Base-by-base conservation (phyloP, 192 early-diverging fungal genomes). In the Dispira parvispora region DNA sequence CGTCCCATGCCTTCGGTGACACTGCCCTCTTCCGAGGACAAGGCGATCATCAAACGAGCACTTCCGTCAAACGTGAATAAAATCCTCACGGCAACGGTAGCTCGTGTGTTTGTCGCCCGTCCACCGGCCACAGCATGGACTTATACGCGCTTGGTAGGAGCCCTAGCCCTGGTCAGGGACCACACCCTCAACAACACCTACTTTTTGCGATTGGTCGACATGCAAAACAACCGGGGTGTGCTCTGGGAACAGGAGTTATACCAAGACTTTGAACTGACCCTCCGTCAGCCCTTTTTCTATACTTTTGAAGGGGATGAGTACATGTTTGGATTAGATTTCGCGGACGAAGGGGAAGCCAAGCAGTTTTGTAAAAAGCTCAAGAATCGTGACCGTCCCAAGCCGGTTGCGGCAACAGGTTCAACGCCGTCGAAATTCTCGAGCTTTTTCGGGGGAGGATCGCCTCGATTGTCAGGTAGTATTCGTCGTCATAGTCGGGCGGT, bases 231-330 rank as follows among this genome's bases (percentile, higher is more conserved):
- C 52, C 68, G 69, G 46, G 74, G 78, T n/a, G 74, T 87, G 42
- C 67, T 86, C 32, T 89, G 87, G 87, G 87, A 89, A 66, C 87
- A 89, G 67, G 87, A 89, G 70, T 64, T 89, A 11, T 87, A 85
- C 67, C 71, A 82, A 64, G 78, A 77, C 50, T 87, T 89, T 73
- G 78, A 84, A 46, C 83, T 83, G 65, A 67, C 63, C 10, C 73
- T 80, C 56, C 80, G 84, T 43, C 54, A 69, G 18, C 77, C 81
- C 11, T 87, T 78, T 65, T 89, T 89, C 64, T 82, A 82, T 62
- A 83, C 83, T 20, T 82, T 89, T 69, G 72, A 78, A 27, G 77
- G 80, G 21, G 85, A 63, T 21, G 43, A 82, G 66, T 76, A 80
- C 50, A 64, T 80, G 26, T 81, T 84, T 46, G 87, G 81, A 18